Percentiles rank a stretch among this genome's conserved stretches.
Evolutionary conservation across 169 alveolate genomes (phyloP).

Genomic region (Perkinsus chesapeaki): DNA sequence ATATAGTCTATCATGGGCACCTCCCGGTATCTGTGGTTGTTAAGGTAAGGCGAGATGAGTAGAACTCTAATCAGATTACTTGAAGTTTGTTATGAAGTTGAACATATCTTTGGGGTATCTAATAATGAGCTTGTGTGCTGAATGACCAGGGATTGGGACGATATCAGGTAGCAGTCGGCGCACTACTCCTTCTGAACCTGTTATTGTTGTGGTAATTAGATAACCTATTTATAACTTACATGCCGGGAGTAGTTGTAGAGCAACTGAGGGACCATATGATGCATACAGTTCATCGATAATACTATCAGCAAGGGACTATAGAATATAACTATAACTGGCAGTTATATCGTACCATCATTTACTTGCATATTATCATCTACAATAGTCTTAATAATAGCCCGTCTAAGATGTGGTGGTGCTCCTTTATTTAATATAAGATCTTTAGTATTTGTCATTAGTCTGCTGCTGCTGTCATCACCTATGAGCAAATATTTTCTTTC

Average conservation of each 20-base stretch:
- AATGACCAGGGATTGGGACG: background rate
- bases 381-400: background rate
- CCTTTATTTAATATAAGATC: background rate
- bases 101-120: background rate
- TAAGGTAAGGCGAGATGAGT: no score
- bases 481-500: no score
- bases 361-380: background rate
- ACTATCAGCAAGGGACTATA: background rate
- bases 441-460: background rate
- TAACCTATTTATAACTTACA: background rate
- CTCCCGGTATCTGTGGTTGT: background rate
- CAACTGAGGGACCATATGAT: background rate
- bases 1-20: background rate
- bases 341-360: background rate
- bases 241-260: background rate
- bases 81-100: background rate
- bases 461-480: no score
- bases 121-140: background rate
- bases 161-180: background rate
- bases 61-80: background rate
- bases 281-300: background rate
- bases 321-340: no score
- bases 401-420: background rate
- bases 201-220: background rate
- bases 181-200: background rate